Evolutionary conservation across 768 basidiomycete genomes (phyloP).

Genomic region (Phylloporus arenicola): DNA sequence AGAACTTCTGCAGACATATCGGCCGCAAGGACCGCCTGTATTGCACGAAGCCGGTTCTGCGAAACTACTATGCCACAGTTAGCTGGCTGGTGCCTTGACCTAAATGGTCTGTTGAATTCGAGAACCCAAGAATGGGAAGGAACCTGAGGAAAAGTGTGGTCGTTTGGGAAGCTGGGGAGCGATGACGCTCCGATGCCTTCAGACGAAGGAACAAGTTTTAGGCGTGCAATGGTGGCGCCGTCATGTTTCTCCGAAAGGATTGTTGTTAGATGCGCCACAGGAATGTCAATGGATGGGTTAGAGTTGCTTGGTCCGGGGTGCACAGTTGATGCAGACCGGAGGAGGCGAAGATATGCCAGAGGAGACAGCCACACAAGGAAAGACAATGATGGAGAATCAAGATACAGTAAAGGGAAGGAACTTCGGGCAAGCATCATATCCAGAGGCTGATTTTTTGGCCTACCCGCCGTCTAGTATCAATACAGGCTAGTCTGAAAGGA

Average conservation of each 20-base stretch:
- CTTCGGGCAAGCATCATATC: constrained; percentile 59
- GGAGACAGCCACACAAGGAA: constrained; percentile 72
- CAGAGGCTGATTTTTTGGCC: constrained; percentile 45
- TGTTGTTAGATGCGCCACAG: constrained; percentile 43
- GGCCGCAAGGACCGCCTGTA: constrained; percentile 56
- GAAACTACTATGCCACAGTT: constrained; percentile 60
- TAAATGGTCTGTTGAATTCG: constrained; percentile 52
- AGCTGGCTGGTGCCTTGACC: constrained; percentile 36
- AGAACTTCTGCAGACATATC: constrained; percentile 20
- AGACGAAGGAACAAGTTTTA: constrained; percentile 35
- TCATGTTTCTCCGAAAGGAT: constrained; percentile 36
- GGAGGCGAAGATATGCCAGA: constrained; percentile 57
- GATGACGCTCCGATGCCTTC: constrained; percentile 13
- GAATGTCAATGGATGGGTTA: constrained; percentile 40
- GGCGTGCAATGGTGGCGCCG: constrained; percentile 54
- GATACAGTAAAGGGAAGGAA: constrained; percentile 67
- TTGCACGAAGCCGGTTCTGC: constrained; percentile 65
- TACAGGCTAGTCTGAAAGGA: neutral
- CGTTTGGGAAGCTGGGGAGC: constrained; percentile 18
- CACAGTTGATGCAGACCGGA: constrained; percentile 32
- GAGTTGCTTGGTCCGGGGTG: constrained; percentile 13
- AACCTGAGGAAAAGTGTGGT: constrained; percentile 21
- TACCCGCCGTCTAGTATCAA: constrained; percentile 14
- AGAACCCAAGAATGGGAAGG: constrained; percentile 52
- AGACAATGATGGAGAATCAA: constrained; percentile 60